Evolutionary conservation across 202 grass and related monocot species (phyloP).

Genomic region (Panicum hallii): DNA sequence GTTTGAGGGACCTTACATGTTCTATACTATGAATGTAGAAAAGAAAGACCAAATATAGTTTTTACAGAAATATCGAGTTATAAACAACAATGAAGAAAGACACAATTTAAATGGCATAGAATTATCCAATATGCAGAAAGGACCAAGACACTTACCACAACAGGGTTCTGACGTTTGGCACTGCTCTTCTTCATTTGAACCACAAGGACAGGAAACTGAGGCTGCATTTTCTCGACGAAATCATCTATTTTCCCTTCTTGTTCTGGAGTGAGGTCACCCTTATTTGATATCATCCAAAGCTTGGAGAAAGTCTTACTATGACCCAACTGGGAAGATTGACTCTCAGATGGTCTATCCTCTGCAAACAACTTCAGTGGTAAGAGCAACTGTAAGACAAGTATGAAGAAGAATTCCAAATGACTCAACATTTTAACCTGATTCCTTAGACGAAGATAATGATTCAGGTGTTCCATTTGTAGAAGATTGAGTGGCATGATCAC

Average conservation of each 20-base stretch:
- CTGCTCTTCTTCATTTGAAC: conserved; percentile 9
- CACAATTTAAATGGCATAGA: neutral
- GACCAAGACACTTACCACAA: neutral
- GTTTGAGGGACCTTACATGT: neutral
- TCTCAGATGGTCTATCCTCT: too few relatives aligned
- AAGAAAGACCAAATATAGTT: too few relatives aligned
- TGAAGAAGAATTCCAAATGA: neutral
- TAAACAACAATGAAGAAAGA: too few relatives aligned
- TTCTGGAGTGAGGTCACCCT: neutral
- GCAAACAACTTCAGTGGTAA: neutral
- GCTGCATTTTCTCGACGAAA: neutral
- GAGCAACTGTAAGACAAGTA: neutral
- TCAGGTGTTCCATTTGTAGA: neutral
- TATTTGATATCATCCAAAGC: neutral
- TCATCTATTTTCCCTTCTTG: neutral
- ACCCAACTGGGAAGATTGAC: neutral
- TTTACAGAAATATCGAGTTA: too few relatives aligned
- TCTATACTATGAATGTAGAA: neutral
- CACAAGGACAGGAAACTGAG: conserved; percentile 10
- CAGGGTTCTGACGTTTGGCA: neutral
- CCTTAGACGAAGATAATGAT: neutral
- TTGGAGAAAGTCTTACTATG: neutral
- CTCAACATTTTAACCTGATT: conserved; percentile 5
- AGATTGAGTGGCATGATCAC: neutral
- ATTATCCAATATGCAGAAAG: neutral